Evolutionary conservation across 1,284 basidiomycete species (phyloP), one percentile per base, ranked within the genome.

Genomic region (Leccinum solheimii): DNA sequence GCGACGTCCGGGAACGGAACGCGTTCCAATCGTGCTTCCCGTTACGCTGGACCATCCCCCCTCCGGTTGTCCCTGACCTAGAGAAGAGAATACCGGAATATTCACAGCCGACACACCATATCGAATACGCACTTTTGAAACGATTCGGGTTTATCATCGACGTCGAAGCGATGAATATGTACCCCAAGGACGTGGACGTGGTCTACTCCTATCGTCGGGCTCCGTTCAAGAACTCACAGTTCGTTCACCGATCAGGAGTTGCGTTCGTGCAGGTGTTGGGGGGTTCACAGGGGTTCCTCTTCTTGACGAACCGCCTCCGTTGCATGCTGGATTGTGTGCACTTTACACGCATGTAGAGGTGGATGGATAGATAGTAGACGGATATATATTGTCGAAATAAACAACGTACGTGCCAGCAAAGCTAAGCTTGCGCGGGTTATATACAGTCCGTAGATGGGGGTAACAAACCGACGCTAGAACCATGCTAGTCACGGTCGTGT

Each of bases 21-120:
- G 88, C 92, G 0, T 97, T 95, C 77, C 93, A 97, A 65, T 92
- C 91, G 1, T 93, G 92, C 68, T 93, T 88, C 72, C 92, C 92
- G 2, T 83, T 96, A 56, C 84, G 81, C 1, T 82, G 95, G n/a
- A 85, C 84, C 0, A 70, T 92, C 4, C 80, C 87, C 0, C 91
- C 92, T 5, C 94, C 94, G 0, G 69, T 82, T n/a, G 77, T 94
- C 4, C 82, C 83, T 1, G 86, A 91, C 66, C 75, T 92, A 9
- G 87, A 88, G 36, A 82, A 83, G 56, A 83, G 88, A 6, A 79
- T 94, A 2, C 83, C 88, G 1, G 86, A 88, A 62, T 85, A 82
- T 36, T 83, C 83, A 0, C 85, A 87, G 55, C 78, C 85, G 0
- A 78, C 78, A 32, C 84, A 87, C 64, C 94, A 88, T 73, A 94